Percentiles rank a stretch among this genome's conserved stretches.
Conservation (phyloP, 2,329 filamentous ascomycete species). For the Bertia moriformis region DNA sequence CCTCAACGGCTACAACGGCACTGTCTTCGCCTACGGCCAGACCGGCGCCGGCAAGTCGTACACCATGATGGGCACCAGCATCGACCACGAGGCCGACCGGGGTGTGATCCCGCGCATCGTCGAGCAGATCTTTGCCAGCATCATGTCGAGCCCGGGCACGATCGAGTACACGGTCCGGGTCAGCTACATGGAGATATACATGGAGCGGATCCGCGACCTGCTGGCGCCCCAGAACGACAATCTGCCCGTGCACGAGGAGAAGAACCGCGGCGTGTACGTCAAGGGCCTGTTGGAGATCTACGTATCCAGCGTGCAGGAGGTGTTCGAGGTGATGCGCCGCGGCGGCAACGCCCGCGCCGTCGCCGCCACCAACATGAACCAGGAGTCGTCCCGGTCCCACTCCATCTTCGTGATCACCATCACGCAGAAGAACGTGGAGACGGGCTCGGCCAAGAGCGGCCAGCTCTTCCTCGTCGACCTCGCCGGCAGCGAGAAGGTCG, state of each 20-base stretch:
- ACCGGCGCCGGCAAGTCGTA: conserved; percentile 98
- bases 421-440: conserved; percentile 94
- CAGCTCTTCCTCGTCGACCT: conserved; percentile 95
- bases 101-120: conserved; percentile 95
- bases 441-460: conserved; percentile 86
- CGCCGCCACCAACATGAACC: conserved; percentile 96
- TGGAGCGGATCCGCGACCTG: conserved; percentile 93
- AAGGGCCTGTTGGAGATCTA: conserved; percentile 92
- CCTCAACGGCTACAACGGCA: conserved; percentile 96
- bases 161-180: conserved; percentile 98
- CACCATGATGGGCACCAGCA: conserved; percentile 95
- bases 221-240: conserved; percentile 89
- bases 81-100: conserved; percentile 73
- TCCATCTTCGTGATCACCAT: conserved; percentile 97
- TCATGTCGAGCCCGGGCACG: conserved; percentile 76
- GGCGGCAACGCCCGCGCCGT: conserved; percentile 80
- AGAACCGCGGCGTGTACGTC: conserved; percentile 88
- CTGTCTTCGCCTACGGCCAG: conserved; percentile 95
- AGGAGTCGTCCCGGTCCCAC: conserved; percentile 93
- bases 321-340: conserved; percentile 90
- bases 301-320: conserved; percentile 85
- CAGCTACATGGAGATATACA: conserved; percentile 99
- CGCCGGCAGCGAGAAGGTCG: conserved; percentile 95
- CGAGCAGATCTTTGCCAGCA: conserved; percentile 93
- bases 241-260: conserved; percentile 92